Evolutionary conservation across 805 yeast species (phyloP).

Genomic region (Kuraishia floccosa): DNA sequence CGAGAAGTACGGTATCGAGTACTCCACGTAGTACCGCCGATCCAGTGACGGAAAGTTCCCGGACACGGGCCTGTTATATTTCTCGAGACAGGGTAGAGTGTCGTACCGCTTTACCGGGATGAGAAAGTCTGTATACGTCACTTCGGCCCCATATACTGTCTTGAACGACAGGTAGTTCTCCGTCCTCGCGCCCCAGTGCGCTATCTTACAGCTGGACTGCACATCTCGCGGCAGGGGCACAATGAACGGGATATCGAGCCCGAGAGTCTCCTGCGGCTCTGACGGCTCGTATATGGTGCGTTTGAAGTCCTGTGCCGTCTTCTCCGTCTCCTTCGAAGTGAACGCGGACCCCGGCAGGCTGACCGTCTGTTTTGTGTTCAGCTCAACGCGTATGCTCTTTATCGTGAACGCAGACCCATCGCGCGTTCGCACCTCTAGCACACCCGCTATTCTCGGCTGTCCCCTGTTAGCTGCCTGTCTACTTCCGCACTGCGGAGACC

Average conservation of each 20-base stretch:
- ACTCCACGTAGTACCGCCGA: background rate
- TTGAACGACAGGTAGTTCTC: too few relatives aligned
- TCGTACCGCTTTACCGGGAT: conserved; percentile 3
- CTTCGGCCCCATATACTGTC: background rate
- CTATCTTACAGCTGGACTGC: background rate
- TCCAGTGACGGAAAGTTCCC: conserved; percentile 1
- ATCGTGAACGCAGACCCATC: too few relatives aligned
- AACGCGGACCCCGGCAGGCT: too few relatives aligned
- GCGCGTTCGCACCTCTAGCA: conserved; percentile 2
- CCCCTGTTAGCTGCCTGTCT: too few relatives aligned
- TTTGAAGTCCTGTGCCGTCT: too few relatives aligned
- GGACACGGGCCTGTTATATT: background rate
- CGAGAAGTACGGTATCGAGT: conserved; percentile 1
- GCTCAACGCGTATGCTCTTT: too few relatives aligned
- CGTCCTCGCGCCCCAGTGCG: too few relatives aligned
- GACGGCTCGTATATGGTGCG: too few relatives aligned
- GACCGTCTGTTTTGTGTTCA: too few relatives aligned
- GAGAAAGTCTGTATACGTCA: background rate
- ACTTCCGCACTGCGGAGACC: too few relatives aligned
- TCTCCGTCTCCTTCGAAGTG: too few relatives aligned
- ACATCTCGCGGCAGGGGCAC: conserved; percentile 1
- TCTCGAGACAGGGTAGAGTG: conserved; percentile 1
- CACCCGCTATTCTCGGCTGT: conserved; percentile 1
- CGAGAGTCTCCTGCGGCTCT: conserved; percentile 1
- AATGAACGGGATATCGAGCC: conserved; percentile 3